Evolutionary conservation across 2,329 filamentous ascomycete genomes (phyloP).

Genomic region (Botrytis byssoidea): DNA sequence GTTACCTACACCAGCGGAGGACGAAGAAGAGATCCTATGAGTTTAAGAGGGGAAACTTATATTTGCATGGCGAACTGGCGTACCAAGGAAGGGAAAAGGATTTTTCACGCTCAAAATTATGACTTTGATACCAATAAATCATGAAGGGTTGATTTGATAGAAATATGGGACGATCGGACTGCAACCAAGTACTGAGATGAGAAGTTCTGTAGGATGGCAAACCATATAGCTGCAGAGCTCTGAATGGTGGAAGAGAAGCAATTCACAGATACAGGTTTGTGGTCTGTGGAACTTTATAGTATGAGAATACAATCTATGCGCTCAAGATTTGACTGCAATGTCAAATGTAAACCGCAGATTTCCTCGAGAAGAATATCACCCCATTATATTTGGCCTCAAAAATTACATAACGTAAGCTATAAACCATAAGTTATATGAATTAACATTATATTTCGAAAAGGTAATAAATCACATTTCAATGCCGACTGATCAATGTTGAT

Average conservation of each 20-base stretch:
- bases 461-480: background rate
- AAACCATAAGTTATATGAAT: background rate
- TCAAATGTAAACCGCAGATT: background rate
- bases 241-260: background rate
- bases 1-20: conserved; percentile 24
- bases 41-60: conserved; percentile 19
- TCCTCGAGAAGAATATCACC: background rate
- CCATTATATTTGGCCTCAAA: background rate
- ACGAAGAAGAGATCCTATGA: conserved; percentile 35
- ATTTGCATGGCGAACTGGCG: conserved; percentile 30
- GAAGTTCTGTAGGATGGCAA: background rate
- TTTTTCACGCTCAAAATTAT: background rate
- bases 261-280: background rate
- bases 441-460: background rate
- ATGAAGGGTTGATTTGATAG: conserved; percentile 1
- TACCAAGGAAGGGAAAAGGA: conserved; percentile 5
- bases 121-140: conserved; percentile 29
- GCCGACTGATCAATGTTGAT: background rate
- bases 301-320: background rate
- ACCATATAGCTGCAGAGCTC: background rate
- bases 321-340: background rate
- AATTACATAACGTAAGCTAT: background rate
- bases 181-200: background rate
- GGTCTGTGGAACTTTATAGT: background rate
- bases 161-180: background rate